Evolutionary conservation across 495 filamentous ascomycete genomes (phyloP).

Genomic region (Penicillium taxi): DNA sequence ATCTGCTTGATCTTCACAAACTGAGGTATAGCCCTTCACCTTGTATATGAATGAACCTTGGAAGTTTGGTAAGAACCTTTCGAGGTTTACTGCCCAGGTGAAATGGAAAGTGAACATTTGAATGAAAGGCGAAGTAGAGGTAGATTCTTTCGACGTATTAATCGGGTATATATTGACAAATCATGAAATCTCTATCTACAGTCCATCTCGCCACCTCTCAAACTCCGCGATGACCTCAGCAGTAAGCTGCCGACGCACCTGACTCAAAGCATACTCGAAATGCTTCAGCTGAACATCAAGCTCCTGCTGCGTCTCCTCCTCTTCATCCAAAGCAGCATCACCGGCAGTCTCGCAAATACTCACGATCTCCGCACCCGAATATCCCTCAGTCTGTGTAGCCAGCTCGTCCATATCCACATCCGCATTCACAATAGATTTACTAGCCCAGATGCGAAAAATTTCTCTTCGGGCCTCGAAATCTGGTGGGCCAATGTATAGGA

Average conservation of each 20-base stretch:
- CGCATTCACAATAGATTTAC: conserved; percentile 50
- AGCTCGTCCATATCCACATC: conserved; percentile 60
- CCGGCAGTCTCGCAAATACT: conserved; percentile 66
- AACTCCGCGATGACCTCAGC: conserved; percentile 56
- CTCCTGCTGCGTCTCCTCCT: conserved; percentile 38
- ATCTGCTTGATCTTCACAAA: no score
- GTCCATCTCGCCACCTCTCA: conserved; percentile 51
- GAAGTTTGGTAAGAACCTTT: no score
- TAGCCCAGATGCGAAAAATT: conserved; percentile 62
- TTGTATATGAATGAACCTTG: no score
- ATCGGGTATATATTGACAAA: no score
- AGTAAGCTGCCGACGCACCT: conserved; percentile 62
- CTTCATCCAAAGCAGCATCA: conserved; percentile 50
- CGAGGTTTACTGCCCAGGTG: no score
- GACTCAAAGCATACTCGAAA: conserved; percentile 53
- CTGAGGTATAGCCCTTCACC: no score
- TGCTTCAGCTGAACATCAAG: conserved; percentile 52
- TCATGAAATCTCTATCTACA: conserved; percentile 6
- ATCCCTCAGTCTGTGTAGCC: conserved; percentile 66
- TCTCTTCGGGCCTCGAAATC: conserved; percentile 65
- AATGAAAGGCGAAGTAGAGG: no score
- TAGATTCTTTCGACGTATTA: no score
- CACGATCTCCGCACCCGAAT: conserved; percentile 83
- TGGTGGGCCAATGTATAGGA: conserved; percentile 86
- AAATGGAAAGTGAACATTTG: no score